phyloP scores from a whole-genome alignment of 2,329 filamentous ascomycete genomes.

The Albophoma yamanashiensis region DNA sequence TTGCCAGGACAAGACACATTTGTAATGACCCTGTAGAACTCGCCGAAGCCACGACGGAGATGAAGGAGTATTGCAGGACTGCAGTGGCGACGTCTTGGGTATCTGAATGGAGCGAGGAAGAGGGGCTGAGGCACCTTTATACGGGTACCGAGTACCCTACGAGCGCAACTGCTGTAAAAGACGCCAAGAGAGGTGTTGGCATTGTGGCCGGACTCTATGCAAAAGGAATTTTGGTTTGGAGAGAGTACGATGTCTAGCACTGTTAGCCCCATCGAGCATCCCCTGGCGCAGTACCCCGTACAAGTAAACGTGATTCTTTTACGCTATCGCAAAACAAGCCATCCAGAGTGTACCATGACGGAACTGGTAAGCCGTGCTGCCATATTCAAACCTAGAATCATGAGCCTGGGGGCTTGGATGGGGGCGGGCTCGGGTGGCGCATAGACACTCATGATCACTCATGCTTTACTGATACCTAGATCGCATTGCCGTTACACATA shows the following conservation, averaged over 20 bases:
- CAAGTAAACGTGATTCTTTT: background rate
- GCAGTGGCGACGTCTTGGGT: conserved; percentile 16
- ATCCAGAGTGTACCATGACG: no score
- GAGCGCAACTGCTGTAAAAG: conserved; percentile 21
- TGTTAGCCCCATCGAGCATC: background rate
- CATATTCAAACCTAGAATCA: no score
- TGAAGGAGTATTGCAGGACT: conserved; percentile 4
- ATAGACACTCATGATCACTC: no score
- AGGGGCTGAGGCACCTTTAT: conserved; percentile 22
- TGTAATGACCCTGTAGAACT: conserved; percentile 21
- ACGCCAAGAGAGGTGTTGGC: conserved; percentile 17
- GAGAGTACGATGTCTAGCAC: conserved; percentile 2
- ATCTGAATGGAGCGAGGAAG: conserved; percentile 22
- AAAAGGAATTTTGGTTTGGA: conserved; percentile 21
- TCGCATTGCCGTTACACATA: no score
- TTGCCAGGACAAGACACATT: conserved; percentile 17
- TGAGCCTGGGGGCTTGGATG: no score
- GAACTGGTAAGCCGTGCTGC: no score
- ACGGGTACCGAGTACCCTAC: conserved; percentile 20
- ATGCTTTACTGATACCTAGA: no score
- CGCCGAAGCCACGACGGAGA: conserved; percentile 8
- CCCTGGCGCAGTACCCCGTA: no score
- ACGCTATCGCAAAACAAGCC: no score
- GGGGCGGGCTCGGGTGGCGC: no score
- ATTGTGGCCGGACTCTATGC: conserved; percentile 26